These are phyloP conservation scores for Penicillium nordicum DNA, from an alignment of 2,329 filamentous ascomycete species.

Conservation along the genomic window DNA sequence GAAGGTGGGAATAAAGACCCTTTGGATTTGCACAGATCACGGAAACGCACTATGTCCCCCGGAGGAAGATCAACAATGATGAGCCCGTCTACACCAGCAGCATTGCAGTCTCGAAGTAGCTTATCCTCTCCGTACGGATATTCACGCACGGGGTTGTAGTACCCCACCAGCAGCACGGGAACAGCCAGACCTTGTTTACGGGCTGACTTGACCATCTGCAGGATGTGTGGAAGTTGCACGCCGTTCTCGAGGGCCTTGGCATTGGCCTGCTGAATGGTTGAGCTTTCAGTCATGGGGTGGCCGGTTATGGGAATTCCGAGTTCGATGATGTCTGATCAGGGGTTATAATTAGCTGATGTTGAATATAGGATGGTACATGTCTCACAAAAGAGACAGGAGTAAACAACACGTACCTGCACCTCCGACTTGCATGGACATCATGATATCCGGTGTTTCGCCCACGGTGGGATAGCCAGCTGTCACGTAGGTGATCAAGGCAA, in stretches of 20 bases:
- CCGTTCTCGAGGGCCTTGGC: slow-evolving; percentile 81
- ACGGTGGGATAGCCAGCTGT: slow-evolving; percentile 84
- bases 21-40: slow-evolving; percentile 72
- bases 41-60: slow-evolving; percentile 57
- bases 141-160: slow-evolving; percentile 81
- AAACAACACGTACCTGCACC: slow-evolving; percentile 64
- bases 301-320: slow-evolving; percentile 94
- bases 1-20: slow-evolving; percentile 51
- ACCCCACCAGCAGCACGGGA: slow-evolving; percentile 91
- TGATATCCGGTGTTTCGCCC: slow-evolving; percentile 71
- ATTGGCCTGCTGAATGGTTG: slow-evolving; percentile 90
- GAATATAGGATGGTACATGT: not conserved
- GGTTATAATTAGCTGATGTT: not conserved
- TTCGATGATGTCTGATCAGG: slow-evolving; percentile 74
- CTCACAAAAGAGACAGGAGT: not conserved
- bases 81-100: slow-evolving; percentile 28
- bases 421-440: slow-evolving; percentile 84
- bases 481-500: slow-evolving; percentile 88
- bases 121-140: slow-evolving; percentile 84
- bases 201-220: slow-evolving; percentile 78
- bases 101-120: slow-evolving; percentile 74
- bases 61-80: slow-evolving; percentile 17
- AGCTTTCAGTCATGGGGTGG: slow-evolving; percentile 92
- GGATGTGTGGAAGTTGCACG: slow-evolving; percentile 70
- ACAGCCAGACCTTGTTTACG: slow-evolving; percentile 69